Percentiles rank a stretch among this genome's conserved stretches.
These are phyloP conservation scores for Lepidium africanum DNA, from an alignment of 345 rosid genomes.

Conservation along the genomic window DNA sequence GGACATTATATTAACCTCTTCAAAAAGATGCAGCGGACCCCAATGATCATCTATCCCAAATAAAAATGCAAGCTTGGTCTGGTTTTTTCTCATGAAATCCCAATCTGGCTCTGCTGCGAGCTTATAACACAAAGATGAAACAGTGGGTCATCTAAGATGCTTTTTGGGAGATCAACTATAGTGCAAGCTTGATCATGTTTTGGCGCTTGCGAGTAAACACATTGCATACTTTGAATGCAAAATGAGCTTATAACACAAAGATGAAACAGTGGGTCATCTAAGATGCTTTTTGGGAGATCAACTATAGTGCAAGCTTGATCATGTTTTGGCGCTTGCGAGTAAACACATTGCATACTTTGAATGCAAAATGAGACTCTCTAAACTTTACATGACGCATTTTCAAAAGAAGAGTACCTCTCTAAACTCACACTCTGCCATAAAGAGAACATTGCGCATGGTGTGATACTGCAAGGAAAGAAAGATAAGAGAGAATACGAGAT, in stretches of 20 bases:
- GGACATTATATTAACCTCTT: constrained; percentile 44
- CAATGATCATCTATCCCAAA: constrained; percentile 79
- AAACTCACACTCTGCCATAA: constrained; percentile 74
- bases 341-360: not conserved
- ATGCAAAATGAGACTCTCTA: not conserved
- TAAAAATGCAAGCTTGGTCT: constrained; percentile 54
- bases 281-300: not conserved
- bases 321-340: not conserved
- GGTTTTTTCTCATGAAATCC: constrained; percentile 56
- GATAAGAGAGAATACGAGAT: not conserved
- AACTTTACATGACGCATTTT: not conserved
- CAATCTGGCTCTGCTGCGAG: constrained; percentile 68
- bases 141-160: not conserved
- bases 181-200: not conserved
- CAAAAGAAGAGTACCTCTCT: constrained; percentile 38
- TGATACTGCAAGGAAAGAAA: constrained; percentile 56
- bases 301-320: not conserved
- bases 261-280: not conserved
- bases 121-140: constrained; percentile 32
- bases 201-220: not conserved
- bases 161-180: not conserved
- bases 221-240: too few relatives aligned
- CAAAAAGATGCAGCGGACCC: constrained; percentile 70
- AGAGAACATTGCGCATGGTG: constrained; percentile 59
- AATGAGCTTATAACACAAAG: constrained; percentile 45